Evolutionary conservation across 192 early-diverging fungal species (phyloP), one percentile per base, ranked within the genome.

Genomic region (Jimgerdemannia lactiflua): DNA sequence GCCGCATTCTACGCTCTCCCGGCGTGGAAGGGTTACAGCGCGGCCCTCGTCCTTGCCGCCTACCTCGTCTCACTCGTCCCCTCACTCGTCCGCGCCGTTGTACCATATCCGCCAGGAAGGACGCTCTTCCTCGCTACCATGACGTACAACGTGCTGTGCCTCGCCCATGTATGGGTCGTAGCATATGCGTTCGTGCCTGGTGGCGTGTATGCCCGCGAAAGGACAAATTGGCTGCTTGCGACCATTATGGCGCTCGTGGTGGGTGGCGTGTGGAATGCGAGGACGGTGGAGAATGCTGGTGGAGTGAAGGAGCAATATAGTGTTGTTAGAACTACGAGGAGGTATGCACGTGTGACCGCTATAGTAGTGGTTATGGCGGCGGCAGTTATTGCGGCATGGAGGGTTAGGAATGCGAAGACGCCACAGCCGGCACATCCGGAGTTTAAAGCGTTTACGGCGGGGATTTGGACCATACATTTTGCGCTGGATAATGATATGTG

Each of bases 391-490:
- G 76, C 79, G 49, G 71, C 80, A 43, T 74, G 77, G 54, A 88
- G 92, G 64, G 63, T 84, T 40, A 85, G 89, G 3, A 84, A 82
- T 4, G 80, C 82, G 8, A 69, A 73, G 41, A 66, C 79, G 3
- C 93, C 93, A 10, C 70, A 67, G 65, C 92, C 93, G 17, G 78
- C 87, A 71, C 89, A 86, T 70, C 85, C 88, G 10, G 87, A 90
- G 43, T 84, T 91, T 73, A 90, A 91, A 64, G 73, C 89, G 65
- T 81, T 95, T 49, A 95, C 93, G 17, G 89, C 89, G 43, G 92
- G 85, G 70, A 95, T 95, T 74, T 95, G 93, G 93, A 95, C 93
- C 3, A 91, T 95, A 78, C 93, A 95, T 83, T 95, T 95, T 81
- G 92, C 89, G 42, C 83, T 95, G 59, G 93, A 95, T 83, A 93